Base-by-base conservation (phyloP, 176 grass and related monocot genomes). In the Thalia dealbata region DNA sequence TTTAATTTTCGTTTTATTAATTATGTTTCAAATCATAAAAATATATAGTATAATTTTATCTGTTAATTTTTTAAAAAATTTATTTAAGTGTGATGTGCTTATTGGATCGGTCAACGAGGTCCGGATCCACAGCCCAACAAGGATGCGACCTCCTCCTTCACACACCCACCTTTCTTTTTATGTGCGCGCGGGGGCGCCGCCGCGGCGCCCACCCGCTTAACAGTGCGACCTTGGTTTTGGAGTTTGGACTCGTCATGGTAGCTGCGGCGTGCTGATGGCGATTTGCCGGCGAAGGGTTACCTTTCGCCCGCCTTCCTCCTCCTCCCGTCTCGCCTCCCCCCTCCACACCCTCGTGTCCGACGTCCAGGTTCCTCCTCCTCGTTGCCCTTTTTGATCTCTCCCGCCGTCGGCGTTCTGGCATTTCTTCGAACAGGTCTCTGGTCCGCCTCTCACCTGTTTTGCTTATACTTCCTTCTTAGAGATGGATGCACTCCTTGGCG, bases 361-460 rank as follows among this genome's bases (percentile, higher is more conserved):
- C 52, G 75, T 80, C 80, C 85, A 91, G 82, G 91, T 96, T 41
- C 56, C 61, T 7, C 11, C 24, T 15, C 0, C 1, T 42, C 18
- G 2, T 29, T 35, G 1, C 24, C 30, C 21, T 41, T 1, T 13
- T 68, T n/a, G n/a, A 29, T 13, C 73, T 75, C 10, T 10, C 61
- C 32, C 32, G 32, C 32, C 35, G 10, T 38, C 66, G 21, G 2
- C 32, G 23, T 23, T 32, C 0, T 76, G 32, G 61, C 45, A 51
- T 77, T 50, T 67, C 77, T 50, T 87, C 86, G 86, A 91, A 78
- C 86, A 79, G 69, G 67, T 82, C 52, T n/a, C 48, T 61, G 52
- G 70, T 25, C 48, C 18, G 7, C 41, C 26, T 46, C 52, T 66
- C 76, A n/a, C 32, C 32, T 1, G 19, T 18, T 6, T n/a, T 18